Evolutionary conservation across 2,329 filamentous ascomycete species (phyloP).

Genomic region (Fusarium sublunatum): DNA sequence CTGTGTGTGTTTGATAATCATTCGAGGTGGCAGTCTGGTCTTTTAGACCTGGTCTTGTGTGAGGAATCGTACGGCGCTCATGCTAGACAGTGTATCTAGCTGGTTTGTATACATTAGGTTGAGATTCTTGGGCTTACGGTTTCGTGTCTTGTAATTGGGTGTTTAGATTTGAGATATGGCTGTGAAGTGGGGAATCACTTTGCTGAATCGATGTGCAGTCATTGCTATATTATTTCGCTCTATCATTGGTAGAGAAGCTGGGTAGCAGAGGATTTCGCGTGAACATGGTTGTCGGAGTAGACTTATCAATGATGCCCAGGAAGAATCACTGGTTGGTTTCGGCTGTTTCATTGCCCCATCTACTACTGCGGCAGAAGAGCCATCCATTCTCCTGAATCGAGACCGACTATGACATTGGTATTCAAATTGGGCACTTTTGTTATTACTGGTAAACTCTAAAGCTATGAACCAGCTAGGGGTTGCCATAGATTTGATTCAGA

Average conservation of each 20-base stretch:
- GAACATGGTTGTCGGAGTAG: too few species aligned
- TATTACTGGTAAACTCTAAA: neutral
- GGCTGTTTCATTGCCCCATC: too few species aligned
- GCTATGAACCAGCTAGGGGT: constrained; percentile 2
- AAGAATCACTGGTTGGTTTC: too few species aligned
- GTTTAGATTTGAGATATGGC: constrained; percentile 33
- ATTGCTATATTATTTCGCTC: neutral
- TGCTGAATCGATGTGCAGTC: neutral
- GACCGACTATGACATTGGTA: too few species aligned
- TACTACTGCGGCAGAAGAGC: too few species aligned
- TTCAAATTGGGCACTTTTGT: too few species aligned
- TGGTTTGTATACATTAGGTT: constrained; percentile 44
- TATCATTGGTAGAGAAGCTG: too few species aligned
- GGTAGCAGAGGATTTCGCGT: too few species aligned
- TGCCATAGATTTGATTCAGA: neutral
- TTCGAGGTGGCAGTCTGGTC: neutral
- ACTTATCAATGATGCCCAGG: too few species aligned
- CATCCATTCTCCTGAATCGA: too few species aligned
- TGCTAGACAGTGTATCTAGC: constrained; percentile 42
- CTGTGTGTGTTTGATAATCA: constrained; percentile 10
- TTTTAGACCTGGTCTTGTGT: constrained; percentile 2
- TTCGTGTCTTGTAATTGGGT: constrained; percentile 34
- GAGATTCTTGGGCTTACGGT: constrained; percentile 18
- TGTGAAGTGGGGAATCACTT: constrained; percentile 13
- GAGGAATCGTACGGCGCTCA: constrained; percentile 40